Percentiles rank a stretch among this genome's conserved stretches.
phyloP scores from a whole-genome alignment of 164 flowering plant species.

The Aristolochia contorta region DNA sequence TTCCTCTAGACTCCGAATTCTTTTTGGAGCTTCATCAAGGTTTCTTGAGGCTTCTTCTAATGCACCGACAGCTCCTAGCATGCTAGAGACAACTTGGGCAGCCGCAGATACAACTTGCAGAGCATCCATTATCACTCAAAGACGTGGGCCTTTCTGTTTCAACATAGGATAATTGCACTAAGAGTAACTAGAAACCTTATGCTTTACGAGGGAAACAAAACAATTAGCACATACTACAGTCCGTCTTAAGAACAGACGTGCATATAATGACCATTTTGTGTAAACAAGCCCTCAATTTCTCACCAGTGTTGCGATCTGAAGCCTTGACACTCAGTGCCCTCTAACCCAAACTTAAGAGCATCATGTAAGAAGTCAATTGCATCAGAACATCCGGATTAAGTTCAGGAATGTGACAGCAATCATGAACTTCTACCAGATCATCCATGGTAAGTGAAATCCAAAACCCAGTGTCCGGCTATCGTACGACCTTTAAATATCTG shows the following conservation, averaged over 20 bases:
- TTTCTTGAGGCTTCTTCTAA: constrained; percentile 36
- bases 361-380: background rate
- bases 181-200: background rate
- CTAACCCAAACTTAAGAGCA: constrained; percentile 3
- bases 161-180: background rate
- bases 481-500: too few relatives aligned
- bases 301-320: constrained; percentile 1
- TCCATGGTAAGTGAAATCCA: background rate
- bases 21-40: constrained; percentile 38
- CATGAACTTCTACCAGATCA: background rate
- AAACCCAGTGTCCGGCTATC: background rate
- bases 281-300: background rate
- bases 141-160: too few relatives aligned
- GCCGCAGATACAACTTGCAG: constrained; percentile 31
- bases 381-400: background rate
- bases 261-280: background rate
- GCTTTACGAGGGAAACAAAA: too few relatives aligned
- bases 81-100: constrained; percentile 24
- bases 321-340: constrained; percentile 1
- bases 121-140: constrained; percentile 24
- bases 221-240: too few relatives aligned
- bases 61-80: constrained; percentile 24
- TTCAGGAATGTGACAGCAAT: background rate
- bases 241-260: too few relatives aligned
- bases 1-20: constrained; percentile 26